These are phyloP conservation scores for Steccherinum ochraceum DNA, from an alignment of 768 basidiomycete genomes.

Conservation along the genomic window DNA sequence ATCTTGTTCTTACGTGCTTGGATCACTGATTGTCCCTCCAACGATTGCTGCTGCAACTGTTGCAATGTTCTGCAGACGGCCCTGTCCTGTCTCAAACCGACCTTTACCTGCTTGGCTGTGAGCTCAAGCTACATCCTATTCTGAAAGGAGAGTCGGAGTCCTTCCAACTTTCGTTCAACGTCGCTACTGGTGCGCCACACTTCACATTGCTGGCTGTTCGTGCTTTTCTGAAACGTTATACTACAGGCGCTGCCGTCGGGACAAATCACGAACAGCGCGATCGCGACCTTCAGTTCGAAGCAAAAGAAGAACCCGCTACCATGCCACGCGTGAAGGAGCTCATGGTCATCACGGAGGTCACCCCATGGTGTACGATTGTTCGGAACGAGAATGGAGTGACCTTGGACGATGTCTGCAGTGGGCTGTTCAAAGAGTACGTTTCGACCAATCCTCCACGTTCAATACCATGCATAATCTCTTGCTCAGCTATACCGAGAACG, in stretches of 20 bases:
- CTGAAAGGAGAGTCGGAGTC: conserved; percentile 39
- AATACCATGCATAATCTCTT: background rate
- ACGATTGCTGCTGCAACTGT: too few relatives aligned
- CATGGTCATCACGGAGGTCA: conserved; percentile 35
- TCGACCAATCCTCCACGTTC: background rate
- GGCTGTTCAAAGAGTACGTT: conserved; percentile 73
- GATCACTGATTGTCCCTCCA: too few relatives aligned
- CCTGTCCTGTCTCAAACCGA: conserved; percentile 78
- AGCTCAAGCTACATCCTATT: conserved; percentile 70
- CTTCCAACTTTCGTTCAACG: conserved; percentile 68
- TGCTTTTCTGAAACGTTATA: background rate
- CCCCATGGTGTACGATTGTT: conserved; percentile 77
- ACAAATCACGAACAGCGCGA: conserved; percentile 56
- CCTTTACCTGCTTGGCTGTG: conserved; percentile 63
- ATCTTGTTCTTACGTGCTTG: too few relatives aligned
- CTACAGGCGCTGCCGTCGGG: conserved; percentile 51
- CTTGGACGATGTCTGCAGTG: conserved; percentile 63
- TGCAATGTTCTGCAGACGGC: conserved; percentile 46
- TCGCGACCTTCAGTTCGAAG: conserved; percentile 46
- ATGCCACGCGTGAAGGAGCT: conserved; percentile 31
- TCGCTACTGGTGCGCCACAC: conserved; percentile 48
- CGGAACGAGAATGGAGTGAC: conserved; percentile 72
- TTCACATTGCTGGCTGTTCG: background rate
- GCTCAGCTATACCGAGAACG: conserved; percentile 60
- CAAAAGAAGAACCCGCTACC: conserved; percentile 32